Evolutionary conservation across 1,284 basidiomycete genomes (phyloP), one percentile per base, ranked within the genome.

Genomic region (Apiotrichum brassicae): DNA sequence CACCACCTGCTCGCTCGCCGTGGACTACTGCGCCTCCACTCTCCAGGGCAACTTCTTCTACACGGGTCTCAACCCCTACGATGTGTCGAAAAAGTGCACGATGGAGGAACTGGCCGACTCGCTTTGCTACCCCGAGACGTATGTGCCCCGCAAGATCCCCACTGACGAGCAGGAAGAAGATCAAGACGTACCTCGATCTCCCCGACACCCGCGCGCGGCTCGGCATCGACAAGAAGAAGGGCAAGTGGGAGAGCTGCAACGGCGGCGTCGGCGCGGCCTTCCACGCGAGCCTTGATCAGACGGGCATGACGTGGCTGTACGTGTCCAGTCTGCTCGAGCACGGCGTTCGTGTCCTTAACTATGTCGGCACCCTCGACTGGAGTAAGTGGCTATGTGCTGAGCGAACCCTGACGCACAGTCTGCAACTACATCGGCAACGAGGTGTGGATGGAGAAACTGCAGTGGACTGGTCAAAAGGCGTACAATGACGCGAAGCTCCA

Each of bases 361-460:
- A 65, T 50, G 62, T 60, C 45, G 65, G 70, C 22, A 85, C 83
- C 30, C 84, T 82, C 58, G 85, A 87, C 65, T 86, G 81, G 79
- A 51, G 48, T 55, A 19, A 41, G 48, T 34, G 12, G 18, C 3
- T 12, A 14, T 11, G 9, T 38, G 37, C n/a, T 12, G 37, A 12
- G 8, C 6, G 20, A 38, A 20, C n/a, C 18, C 37, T 44, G 16
- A 35, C 43, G n/a, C 3, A n/a, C 33, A 55, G 48, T 85, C 63
- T 87, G 84, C 68, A 87, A 87, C 65, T 79, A 70, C 48, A 62
- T 86, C 16, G 84, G 81, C 2, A 86, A 86, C 60, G 80, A 84
- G 59, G 70, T 76, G 11, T 84, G 82, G 83, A 81, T 82, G 24
- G 68, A 79, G 39, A 44, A 53, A 65, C 72, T 86, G 56, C 77